A percentile compares a stretch with the other conserved stretches of the same genome.
These are phyloP conservation scores for Globisporangium orthogonon DNA, from an alignment of 352 stramenopile genomes.

Conservation along the genomic window DNA sequence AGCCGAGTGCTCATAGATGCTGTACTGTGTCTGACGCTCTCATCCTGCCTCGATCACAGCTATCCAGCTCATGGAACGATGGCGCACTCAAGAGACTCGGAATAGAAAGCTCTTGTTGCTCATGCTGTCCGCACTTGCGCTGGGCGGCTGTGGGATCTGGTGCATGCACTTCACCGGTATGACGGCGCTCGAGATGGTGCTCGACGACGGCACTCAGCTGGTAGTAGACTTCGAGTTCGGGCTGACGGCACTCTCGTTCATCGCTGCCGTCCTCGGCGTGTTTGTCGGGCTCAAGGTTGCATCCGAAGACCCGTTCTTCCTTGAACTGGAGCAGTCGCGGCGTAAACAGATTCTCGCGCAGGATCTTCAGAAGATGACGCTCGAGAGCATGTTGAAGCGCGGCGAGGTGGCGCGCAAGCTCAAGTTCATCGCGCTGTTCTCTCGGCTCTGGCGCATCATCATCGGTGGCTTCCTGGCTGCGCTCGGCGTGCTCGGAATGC, in stretches of 20 bases:
- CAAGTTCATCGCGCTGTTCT: constrained; percentile 59
- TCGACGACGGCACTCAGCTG: constrained; percentile 28
- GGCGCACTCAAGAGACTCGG: constrained; percentile 30
- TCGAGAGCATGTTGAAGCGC: constrained; percentile 41
- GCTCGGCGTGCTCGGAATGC: constrained; percentile 62
- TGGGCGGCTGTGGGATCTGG: constrained; percentile 67
- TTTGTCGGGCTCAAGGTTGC: constrained; percentile 50
- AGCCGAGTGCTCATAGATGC: no score
- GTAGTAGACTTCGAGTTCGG: constrained; percentile 47
- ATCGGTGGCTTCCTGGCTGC: constrained; percentile 42
- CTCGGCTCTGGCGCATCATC: constrained; percentile 40
- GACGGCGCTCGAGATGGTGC: constrained; percentile 32
- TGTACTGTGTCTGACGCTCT: not conserved
- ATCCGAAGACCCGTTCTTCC: constrained; percentile 55
- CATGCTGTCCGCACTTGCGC: constrained; percentile 22
- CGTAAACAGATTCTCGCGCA: constrained; percentile 23
- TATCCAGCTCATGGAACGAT: constrained; percentile 72
- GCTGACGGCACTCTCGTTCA: constrained; percentile 45
- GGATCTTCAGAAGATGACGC: constrained; percentile 32
- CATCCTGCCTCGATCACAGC: constrained; percentile 18
- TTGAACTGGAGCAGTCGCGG: constrained; percentile 44
- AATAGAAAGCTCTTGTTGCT: constrained; percentile 35
- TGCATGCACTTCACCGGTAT: constrained; percentile 75
- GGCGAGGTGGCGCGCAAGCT: constrained; percentile 36
- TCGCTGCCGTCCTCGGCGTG: constrained; percentile 45